Conservation (phyloP, 306 rosid genomes). For the Styphnolobium japonicum region DNA sequence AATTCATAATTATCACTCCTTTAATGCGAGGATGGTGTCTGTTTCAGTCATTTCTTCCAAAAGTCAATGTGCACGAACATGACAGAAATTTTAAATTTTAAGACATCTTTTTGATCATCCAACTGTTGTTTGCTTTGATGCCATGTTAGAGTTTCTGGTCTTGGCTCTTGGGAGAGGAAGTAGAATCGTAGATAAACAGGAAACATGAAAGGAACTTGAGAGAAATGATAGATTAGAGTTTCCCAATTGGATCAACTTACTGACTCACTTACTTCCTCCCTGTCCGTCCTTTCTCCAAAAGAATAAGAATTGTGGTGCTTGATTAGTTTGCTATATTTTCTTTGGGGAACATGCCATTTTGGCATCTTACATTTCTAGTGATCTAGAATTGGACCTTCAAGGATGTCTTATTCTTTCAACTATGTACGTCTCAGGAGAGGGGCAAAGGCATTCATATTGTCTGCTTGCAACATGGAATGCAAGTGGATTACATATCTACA, state of each 20-base stretch:
- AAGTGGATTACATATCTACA: neutral
- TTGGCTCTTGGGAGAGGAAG: neutral
- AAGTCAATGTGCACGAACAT: neutral
- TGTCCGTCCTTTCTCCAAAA: neutral
- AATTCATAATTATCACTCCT: neutral
- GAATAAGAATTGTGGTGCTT: neutral
- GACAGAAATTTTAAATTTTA: neutral
- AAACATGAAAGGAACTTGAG: neutral
- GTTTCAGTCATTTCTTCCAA: neutral
- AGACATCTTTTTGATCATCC: neutral
- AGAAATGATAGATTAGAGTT: neutral
- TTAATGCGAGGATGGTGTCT: neutral
- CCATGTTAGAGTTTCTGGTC: neutral
- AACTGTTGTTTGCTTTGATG: neutral
- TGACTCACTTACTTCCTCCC: neutral
- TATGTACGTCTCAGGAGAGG: neutral
- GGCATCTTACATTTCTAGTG: neutral
- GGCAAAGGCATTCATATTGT: neutral
- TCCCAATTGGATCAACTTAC: neutral
- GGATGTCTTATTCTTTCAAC: neutral
- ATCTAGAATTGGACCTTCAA: slow-evolving; percentile 5
- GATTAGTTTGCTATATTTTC: neutral
- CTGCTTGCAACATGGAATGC: neutral
- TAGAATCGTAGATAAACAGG: neutral
- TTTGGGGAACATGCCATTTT: neutral